Conservation (phyloP, 306 rosid genomes). For the Ochetophila trinervis region DNA sequence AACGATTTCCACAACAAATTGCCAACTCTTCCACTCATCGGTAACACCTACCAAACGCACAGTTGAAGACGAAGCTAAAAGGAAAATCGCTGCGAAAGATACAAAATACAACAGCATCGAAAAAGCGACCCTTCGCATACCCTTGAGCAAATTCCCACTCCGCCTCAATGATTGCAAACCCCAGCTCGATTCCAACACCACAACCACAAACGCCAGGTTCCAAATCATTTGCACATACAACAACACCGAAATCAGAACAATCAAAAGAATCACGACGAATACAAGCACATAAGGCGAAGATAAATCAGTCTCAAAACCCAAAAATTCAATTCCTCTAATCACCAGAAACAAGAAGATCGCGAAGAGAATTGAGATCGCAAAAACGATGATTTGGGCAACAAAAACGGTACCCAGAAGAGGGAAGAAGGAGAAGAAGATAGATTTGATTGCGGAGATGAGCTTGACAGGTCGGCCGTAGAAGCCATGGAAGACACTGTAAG, state of each 20-base stretch:
- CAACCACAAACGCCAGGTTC: conserved; percentile 42
- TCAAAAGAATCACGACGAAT: background rate
- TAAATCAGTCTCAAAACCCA: conserved; percentile 14
- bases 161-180: conserved; percentile 43
- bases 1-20: conserved; percentile 49
- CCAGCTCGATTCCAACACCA: conserved; percentile 45
- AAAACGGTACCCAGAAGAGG: conserved; percentile 36
- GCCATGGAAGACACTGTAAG: conserved; percentile 41
- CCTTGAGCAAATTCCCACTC: conserved; percentile 37
- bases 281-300: conserved; percentile 31
- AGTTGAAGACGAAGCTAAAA: conserved; percentile 22
- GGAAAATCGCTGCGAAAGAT: conserved; percentile 16
- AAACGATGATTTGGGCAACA: conserved; percentile 9
- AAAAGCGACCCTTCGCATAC: conserved; percentile 39
- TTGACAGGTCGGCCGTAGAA: conserved; percentile 45
- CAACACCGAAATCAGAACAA: conserved; percentile 11
- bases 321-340: background rate
- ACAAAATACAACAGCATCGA: conserved; percentile 39
- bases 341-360: conserved; percentile 11
- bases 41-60: conserved; percentile 12
- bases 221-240: conserved; percentile 50
- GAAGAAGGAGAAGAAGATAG: conserved; percentile 30
- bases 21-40: conserved; percentile 49
- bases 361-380: background rate
- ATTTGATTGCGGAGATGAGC: conserved; percentile 35